These are phyloP conservation scores for Aureobasidium zeae DNA, from an alignment of 2,329 filamentous ascomycete genomes.

Conservation along the genomic window DNA sequence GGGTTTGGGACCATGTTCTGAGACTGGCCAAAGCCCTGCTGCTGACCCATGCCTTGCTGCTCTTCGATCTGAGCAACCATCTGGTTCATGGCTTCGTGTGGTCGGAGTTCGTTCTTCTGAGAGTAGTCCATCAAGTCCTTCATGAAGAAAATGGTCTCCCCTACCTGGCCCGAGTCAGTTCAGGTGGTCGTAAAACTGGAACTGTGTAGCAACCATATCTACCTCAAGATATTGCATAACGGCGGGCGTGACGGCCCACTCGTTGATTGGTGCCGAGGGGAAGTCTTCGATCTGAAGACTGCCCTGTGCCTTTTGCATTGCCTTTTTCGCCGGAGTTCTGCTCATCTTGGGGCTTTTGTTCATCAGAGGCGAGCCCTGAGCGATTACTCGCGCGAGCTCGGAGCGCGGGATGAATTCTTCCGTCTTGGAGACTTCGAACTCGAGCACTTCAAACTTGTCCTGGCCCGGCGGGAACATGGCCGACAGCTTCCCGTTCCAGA, in stretches of 20 bases:
- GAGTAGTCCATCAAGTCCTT: slow-evolving; percentile 50
- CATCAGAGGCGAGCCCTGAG: slow-evolving; percentile 43
- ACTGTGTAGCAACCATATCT: slow-evolving; percentile 22
- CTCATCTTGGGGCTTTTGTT: slow-evolving; percentile 44
- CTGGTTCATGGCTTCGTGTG: slow-evolving; percentile 46
- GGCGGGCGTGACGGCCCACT: slow-evolving; percentile 46
- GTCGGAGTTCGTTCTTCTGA: slow-evolving; percentile 44
- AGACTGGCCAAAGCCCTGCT: slow-evolving; percentile 23
- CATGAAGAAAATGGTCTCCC: slow-evolving; percentile 58
- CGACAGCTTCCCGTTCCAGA: slow-evolving; percentile 66
- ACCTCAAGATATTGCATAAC: slow-evolving; percentile 57
- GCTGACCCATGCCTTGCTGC: slow-evolving; percentile 19
- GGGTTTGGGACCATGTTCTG: slow-evolving; percentile 19
- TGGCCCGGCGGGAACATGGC: slow-evolving; percentile 65
- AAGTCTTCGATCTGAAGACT: slow-evolving; percentile 38
- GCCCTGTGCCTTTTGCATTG: slow-evolving; percentile 35
- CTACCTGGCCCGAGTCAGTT: slow-evolving; percentile 39
- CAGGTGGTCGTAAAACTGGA: slow-evolving; percentile 10
- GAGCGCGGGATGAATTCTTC: slow-evolving; percentile 76
- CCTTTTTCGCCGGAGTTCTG: slow-evolving; percentile 43
- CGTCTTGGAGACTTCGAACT: slow-evolving; percentile 66
- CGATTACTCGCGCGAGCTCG: slow-evolving; percentile 40
- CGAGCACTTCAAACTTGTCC: slow-evolving; percentile 74
- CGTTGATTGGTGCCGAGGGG: slow-evolving; percentile 38
- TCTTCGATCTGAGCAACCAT: slow-evolving; percentile 36